phyloP scores from a whole-genome alignment of 78 protist genomes.

The Dictyostelium firmibasis region DNA sequence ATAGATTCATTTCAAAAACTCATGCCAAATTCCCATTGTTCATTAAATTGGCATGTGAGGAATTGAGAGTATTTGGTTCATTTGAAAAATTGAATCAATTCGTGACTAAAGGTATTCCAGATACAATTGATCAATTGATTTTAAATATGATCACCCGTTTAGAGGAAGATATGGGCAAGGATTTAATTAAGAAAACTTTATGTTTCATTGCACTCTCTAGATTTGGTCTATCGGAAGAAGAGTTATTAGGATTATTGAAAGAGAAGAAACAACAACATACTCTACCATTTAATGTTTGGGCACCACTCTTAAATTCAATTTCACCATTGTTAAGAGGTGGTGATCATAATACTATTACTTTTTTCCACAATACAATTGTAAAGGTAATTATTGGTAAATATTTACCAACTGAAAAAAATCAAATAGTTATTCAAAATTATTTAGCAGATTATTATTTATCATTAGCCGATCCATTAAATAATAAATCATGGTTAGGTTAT shows the following conservation, averaged over 20 bases:
- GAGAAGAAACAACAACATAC: slow-evolving; percentile 12
- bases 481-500: neutral
- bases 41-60: slow-evolving; percentile 68
- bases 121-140: slow-evolving; percentile 35
- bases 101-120: slow-evolving; percentile 35
- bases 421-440: neutral
- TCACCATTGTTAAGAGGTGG: slow-evolving; percentile 14
- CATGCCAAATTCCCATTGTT: slow-evolving; percentile 48
- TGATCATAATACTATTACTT: neutral
- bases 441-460: slow-evolving; percentile 31
- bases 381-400: slow-evolving; percentile 24
- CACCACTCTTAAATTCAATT: slow-evolving; percentile 15
- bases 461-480: neutral
- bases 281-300: slow-evolving; percentile 51
- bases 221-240: slow-evolving; percentile 44
- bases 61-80: slow-evolving; percentile 46
- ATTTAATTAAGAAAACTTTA: slow-evolving; percentile 39
- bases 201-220: slow-evolving; percentile 48
- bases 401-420: slow-evolving; percentile 41
- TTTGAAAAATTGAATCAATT: slow-evolving; percentile 44
- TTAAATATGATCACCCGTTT: slow-evolving; percentile 24
- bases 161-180: slow-evolving; percentile 60
- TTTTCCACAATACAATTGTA: slow-evolving; percentile 35
- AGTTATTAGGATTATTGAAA: slow-evolving; percentile 36
- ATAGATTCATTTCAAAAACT: slow-evolving; percentile 41